phyloP scores from a whole-genome alignment of 2,329 filamentous ascomycete species.

The Biscogniauxia mediterranea region DNA sequence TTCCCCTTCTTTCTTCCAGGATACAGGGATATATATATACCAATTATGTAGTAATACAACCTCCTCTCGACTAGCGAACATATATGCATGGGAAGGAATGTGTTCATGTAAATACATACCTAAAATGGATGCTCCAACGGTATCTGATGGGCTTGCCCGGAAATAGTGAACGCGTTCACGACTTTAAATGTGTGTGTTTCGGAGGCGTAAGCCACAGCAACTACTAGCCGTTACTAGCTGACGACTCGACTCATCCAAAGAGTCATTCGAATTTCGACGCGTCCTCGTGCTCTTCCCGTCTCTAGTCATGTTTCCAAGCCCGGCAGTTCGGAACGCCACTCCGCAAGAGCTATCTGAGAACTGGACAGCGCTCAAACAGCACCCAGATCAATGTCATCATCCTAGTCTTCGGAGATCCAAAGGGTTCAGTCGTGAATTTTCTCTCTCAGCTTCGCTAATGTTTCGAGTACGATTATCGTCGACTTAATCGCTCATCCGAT shows the following conservation, averaged over 20 bases:
- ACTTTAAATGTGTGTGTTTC: not conserved
- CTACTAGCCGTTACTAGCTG: not conserved
- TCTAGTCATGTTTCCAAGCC: not conserved
- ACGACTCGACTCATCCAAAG: not conserved
- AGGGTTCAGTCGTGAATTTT: not conserved
- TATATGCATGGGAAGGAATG: too few relatives aligned
- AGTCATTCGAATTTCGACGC: not conserved
- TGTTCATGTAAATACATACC: not conserved
- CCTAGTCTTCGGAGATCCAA: not conserved
- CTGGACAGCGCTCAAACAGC: not conserved
- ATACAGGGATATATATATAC: not conserved
- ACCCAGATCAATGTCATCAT: not conserved
- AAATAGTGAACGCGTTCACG: not conserved
- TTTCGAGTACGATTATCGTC: not conserved
- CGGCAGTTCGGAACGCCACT: slow-evolving; percentile 18
- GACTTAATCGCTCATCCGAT: not conserved
- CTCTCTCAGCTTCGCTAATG: not conserved
- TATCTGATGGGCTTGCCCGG: not conserved
- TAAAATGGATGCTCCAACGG: not conserved
- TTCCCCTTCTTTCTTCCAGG: not conserved
- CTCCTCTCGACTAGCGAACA: too few relatives aligned
- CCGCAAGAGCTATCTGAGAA: slow-evolving; percentile 4
- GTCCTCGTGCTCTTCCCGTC: not conserved
- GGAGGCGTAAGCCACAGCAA: not conserved
- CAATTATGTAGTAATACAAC: not conserved